Evolutionary conservation across 2,329 filamentous ascomycete genomes (phyloP).

Genomic region (Oidium heveae): DNA sequence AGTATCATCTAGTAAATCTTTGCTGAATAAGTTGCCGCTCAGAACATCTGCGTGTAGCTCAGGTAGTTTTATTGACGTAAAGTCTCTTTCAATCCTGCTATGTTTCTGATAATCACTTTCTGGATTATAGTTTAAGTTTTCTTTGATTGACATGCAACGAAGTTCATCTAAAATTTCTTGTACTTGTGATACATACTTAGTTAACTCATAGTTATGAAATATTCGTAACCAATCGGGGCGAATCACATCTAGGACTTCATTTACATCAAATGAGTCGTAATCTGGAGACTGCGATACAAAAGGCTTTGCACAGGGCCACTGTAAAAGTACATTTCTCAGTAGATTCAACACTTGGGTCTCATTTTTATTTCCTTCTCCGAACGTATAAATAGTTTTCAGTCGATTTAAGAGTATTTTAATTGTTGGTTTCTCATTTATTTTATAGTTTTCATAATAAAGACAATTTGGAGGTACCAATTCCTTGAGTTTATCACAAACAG

Average conservation of each 20-base stretch:
- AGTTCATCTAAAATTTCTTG: slow-evolving; percentile 16
- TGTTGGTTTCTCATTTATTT: background rate
- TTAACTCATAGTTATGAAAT: slow-evolving; percentile 21
- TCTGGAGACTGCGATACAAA: slow-evolving; percentile 9
- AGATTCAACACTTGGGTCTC: slow-evolving; percentile 14
- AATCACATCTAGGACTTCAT: slow-evolving; percentile 16
- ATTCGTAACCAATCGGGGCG: slow-evolving; percentile 22
- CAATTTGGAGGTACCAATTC: background rate
- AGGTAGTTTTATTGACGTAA: background rate
- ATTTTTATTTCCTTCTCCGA: background rate
- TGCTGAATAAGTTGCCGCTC: background rate
- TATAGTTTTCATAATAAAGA: background rate
- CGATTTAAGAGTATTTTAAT: background rate
- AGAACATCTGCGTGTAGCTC: background rate
- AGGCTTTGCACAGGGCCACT: slow-evolving; percentile 20
- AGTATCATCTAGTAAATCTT: background rate
- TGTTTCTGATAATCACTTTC: background rate
- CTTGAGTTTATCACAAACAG: slow-evolving; percentile 17
- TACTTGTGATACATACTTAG: slow-evolving; percentile 18
- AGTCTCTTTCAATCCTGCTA: background rate
- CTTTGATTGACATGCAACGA: background rate
- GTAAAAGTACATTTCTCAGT: slow-evolving; percentile 16
- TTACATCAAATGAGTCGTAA: slow-evolving; percentile 8
- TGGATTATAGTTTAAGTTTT: background rate
- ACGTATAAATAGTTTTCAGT: background rate